Percentiles rank a stretch among this genome's conserved stretches.
These are phyloP conservation scores for Eutrema heterophyllum DNA, from an alignment of 345 rosid species.

Conservation along the genomic window DNA sequence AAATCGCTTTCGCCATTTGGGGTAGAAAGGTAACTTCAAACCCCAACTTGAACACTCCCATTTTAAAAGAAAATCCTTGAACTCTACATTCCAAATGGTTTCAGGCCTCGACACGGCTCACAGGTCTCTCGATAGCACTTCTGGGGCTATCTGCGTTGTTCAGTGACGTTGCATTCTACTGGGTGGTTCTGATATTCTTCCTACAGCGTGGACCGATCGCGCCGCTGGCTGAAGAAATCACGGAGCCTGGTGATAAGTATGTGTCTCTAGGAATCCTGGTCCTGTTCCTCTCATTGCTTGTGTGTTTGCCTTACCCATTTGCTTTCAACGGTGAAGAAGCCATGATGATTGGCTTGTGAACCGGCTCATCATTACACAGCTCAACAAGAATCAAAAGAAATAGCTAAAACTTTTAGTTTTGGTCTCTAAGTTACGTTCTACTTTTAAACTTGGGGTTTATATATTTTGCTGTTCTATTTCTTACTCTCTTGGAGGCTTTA, in stretches of 20 bases:
- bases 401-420: conserved; percentile 1
- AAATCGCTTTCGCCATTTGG: conserved; percentile 82
- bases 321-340: conserved; percentile 52
- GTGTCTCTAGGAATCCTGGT: conserved; percentile 63
- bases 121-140: conserved; percentile 55
- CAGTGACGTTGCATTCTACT: conserved; percentile 85
- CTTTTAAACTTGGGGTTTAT: not conserved
- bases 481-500: not conserved
- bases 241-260: conserved; percentile 56
- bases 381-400: not conserved
- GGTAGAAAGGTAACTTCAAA: conserved; percentile 74
- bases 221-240: conserved; percentile 75
- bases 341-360: conserved; percentile 37
- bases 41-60: not conserved
- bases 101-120: conserved; percentile 75
- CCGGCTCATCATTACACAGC: not conserved
- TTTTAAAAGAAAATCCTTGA: not conserved
- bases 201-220: conserved; percentile 85
- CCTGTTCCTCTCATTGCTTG: conserved; percentile 65
- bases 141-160: conserved; percentile 74
- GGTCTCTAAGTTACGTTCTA: not conserved
- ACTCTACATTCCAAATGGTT: not conserved
- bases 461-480: not conserved
- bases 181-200: conserved; percentile 84
- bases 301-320: conserved; percentile 82